A percentile compares a stretch with the other conserved stretches of the same genome.
phyloP scores from a whole-genome alignment of 2,329 filamentous ascomycete species.

The Lachnellula willkommii region DNA sequence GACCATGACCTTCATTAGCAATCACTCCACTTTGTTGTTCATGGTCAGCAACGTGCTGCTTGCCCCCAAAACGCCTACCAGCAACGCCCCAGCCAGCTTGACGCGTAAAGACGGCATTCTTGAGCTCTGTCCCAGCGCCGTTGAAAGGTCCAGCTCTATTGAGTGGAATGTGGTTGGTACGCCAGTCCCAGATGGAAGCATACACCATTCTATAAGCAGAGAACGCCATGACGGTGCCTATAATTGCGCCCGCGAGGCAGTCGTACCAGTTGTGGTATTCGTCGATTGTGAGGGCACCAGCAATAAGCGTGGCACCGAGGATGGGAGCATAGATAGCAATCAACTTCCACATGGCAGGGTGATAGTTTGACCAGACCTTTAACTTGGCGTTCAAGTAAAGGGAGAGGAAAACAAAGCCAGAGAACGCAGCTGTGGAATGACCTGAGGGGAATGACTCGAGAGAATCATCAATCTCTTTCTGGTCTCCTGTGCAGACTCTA shows the following conservation, averaged over 20 bases:
- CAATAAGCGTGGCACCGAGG: slow-evolving; percentile 62
- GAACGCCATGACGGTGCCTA: slow-evolving; percentile 62
- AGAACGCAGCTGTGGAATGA: slow-evolving; percentile 68
- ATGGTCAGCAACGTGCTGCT: slow-evolving; percentile 3
- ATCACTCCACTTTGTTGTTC: neutral
- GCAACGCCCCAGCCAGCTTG: slow-evolving; percentile 54
- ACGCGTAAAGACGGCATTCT: slow-evolving; percentile 52
- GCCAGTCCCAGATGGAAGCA: slow-evolving; percentile 63
- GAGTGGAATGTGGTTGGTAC: slow-evolving; percentile 61
- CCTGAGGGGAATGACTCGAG: slow-evolving; percentile 69
- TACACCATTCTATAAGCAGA: slow-evolving; percentile 63
- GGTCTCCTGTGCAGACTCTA: slow-evolving; percentile 64
- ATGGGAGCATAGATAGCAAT: slow-evolving; percentile 59
- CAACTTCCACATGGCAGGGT: slow-evolving; percentile 70
- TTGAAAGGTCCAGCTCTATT: slow-evolving; percentile 51
- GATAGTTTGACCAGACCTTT: slow-evolving; percentile 68
- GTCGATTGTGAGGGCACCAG: slow-evolving; percentile 64
- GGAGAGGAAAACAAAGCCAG: slow-evolving; percentile 64
- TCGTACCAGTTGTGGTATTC: slow-evolving; percentile 75
- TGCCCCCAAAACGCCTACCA: neutral
- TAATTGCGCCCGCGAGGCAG: slow-evolving; percentile 58
- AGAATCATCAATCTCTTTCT: slow-evolving; percentile 59
- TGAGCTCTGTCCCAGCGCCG: slow-evolving; percentile 46
- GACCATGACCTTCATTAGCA: neutral
- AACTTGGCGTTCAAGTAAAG: slow-evolving; percentile 75